Conservation (phyloP, 164 flowering plant species). For the Vitis amurensis region DNA sequence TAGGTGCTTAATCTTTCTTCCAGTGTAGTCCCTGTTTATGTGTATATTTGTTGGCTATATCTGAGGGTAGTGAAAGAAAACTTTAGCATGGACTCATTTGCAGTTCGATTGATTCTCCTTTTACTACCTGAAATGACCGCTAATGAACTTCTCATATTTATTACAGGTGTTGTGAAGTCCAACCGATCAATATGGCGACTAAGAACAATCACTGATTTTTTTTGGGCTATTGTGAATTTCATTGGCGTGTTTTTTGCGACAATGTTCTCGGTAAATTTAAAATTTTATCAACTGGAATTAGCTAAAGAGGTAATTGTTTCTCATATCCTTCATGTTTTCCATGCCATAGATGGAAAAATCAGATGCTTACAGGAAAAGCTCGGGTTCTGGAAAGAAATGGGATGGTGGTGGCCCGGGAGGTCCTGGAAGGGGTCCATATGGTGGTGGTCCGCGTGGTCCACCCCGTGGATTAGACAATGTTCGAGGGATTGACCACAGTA, state of each 20-base stretch:
- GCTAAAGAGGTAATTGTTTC: not conserved
- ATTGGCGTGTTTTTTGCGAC: constrained; percentile 74
- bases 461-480: constrained; percentile 90
- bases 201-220: constrained; percentile 77
- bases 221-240: constrained; percentile 76
- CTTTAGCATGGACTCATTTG: no score
- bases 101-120: not conserved
- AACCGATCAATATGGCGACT: constrained; percentile 88
- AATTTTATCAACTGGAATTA: not conserved
- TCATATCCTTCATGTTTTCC: not conserved
- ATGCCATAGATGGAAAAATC: constrained; percentile 84
- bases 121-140: not conserved
- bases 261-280: constrained; percentile 78
- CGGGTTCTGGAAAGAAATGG: constrained; percentile 85
- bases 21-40: no score
- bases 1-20: not conserved
- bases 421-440: constrained; percentile 85
- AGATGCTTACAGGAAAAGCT: constrained; percentile 77
- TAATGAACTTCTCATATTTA: not conserved
- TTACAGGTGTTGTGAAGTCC: constrained; percentile 85
- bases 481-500: constrained; percentile 89
- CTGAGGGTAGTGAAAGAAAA: no score
- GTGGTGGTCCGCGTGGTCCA: constrained; percentile 84
- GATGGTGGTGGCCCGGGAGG: constrained; percentile 96
- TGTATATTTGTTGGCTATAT: no score